Base-by-base conservation (phyloP, 2,329 filamentous ascomycete genomes). In the Diplodia scrobiculata region DNA sequence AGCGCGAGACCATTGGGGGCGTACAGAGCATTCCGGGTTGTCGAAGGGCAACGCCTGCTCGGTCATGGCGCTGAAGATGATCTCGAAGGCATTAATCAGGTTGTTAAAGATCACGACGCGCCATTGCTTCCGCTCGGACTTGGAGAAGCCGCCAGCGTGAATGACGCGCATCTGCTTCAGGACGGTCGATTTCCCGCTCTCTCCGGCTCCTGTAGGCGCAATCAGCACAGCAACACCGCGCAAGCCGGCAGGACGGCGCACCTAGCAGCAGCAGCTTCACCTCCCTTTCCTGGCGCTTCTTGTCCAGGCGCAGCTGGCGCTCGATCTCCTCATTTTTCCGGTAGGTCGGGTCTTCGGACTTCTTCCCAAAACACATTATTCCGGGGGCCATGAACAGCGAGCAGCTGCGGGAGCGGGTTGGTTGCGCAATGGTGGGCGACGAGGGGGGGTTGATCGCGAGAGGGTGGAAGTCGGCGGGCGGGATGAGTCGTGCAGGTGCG, bases 91-190 rank as follows among this genome's bases (percentile, higher is more conserved):
- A 72, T 96, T 91, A 62, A 97, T 84, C 70, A 98, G 85, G 78
- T 99, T 99, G 79, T 89, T 93, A 80, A 97, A 98, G 71, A 98
- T 93, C 73, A 97, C 93, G 17, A 92, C 91, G 72, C 95, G 92
- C 85, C 92, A 96, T 83, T 97, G 92, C 70, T 96, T 87, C 78
- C 92, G 91, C 78, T 98, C 95, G 70, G 87, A 88, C 73, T 91
- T 90, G 74, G 88, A 91, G 81, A 98, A 98, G 60, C 95, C 94
- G 78, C 92, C 89, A 14, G 92, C 88, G 78, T 98, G 95, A 72
- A 99, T 97, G 79, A 99, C 88, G 78, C 94, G 94, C 95, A 99
- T 98, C 83, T 98, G 94, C 82, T 98, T 98, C 70, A 98, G 86
- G 67, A 98, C 93, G 1, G 94, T 98, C 9, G 94, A 97, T 80